These are phyloP conservation scores for Delphinella strobiligena DNA, from an alignment of 2,329 filamentous ascomycete genomes.

Conservation along the genomic window DNA sequence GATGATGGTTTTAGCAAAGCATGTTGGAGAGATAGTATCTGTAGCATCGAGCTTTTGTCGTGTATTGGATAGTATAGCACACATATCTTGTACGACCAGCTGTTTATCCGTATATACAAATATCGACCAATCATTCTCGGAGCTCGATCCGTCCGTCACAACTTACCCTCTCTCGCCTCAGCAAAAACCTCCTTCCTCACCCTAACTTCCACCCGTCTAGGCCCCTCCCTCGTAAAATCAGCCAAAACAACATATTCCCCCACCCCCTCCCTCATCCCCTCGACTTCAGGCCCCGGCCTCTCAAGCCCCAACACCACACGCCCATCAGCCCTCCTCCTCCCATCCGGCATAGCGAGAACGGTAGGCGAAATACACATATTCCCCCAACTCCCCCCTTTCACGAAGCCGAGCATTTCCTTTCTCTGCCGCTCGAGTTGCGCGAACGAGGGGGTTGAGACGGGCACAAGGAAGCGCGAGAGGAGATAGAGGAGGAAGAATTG, in stretches of 20 bases:
- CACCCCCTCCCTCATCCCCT: slow-evolving; percentile 37
- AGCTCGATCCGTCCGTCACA: too few relatives aligned
- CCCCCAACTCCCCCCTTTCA: slow-evolving; percentile 32
- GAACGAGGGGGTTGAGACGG: slow-evolving; percentile 18
- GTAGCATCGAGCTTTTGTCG: too few relatives aligned
- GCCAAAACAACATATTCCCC: slow-evolving; percentile 45
- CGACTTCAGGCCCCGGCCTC: slow-evolving; percentile 43
- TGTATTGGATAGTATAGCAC: too few relatives aligned
- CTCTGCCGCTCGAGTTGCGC: slow-evolving; percentile 39
- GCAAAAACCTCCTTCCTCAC: slow-evolving; percentile 33
- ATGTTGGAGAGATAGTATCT: too few relatives aligned
- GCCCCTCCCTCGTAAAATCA: slow-evolving; percentile 44
- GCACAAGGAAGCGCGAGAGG: slow-evolving; percentile 41
- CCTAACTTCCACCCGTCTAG: slow-evolving; percentile 42
- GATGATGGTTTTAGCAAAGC: too few relatives aligned
- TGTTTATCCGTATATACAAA: too few relatives aligned
- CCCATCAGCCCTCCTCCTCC: slow-evolving; percentile 33
- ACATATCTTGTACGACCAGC: too few relatives aligned
- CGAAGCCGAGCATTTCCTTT: slow-evolving; percentile 41
- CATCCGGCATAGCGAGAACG: slow-evolving; percentile 21
- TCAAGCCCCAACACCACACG: slow-evolving; percentile 42
- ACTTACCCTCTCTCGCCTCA: slow-evolving; percentile 35
- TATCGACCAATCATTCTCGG: too few relatives aligned
- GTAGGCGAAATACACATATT: slow-evolving; percentile 32
- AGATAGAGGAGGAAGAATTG: slow-evolving; percentile 65